These are phyloP conservation scores for Talaromyces nanjingensis DNA, from an alignment of 495 filamentous ascomycete species.

Conservation along the genomic window DNA sequence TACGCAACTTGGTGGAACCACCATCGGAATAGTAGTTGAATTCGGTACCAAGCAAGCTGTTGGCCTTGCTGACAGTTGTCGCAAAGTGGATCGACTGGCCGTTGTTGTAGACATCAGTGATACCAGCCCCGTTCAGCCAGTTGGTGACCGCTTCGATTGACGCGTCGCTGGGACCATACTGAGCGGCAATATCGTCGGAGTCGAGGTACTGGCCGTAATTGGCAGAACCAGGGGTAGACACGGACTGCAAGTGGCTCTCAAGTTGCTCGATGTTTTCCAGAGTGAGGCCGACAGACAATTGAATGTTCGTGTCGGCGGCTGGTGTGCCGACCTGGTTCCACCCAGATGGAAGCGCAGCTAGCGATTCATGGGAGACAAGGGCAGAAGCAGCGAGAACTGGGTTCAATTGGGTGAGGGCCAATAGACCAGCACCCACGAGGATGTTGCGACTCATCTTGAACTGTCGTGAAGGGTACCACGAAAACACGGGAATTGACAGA, in stretches of 20 bases:
- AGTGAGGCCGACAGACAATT: conserved; percentile 33
- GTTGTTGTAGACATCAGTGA: conserved; percentile 33
- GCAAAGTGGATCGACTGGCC: conserved; percentile 43
- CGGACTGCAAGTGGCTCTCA: conserved; percentile 43
- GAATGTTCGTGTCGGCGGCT: conserved; percentile 20
- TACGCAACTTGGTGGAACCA: conserved; percentile 37
- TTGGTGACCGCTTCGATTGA: conserved; percentile 23
- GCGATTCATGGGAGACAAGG: conserved; percentile 27
- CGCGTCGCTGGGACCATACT: conserved; percentile 41
- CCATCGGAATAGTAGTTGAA: conserved; percentile 35
- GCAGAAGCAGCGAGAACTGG: conserved; percentile 37
- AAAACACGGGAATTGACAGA: neutral
- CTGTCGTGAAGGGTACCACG: neutral
- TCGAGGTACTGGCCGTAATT: conserved; percentile 53
- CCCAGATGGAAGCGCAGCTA: conserved; percentile 36
- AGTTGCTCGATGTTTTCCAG: conserved; percentile 48
- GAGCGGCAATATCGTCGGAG: conserved; percentile 41
- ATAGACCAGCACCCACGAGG: conserved; percentile 7
- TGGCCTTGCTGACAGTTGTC: conserved; percentile 39
- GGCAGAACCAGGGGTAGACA: conserved; percentile 48
- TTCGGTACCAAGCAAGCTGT: conserved; percentile 40
- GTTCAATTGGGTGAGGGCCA: conserved; percentile 15
- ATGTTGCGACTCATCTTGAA: conserved; percentile 4
- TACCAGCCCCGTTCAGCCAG: conserved; percentile 47
- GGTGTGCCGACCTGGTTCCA: conserved; percentile 31